These are phyloP conservation scores for Kwoniella botswanensis DNA, from an alignment of 768 basidiomycete species.

Conservation along the genomic window DNA sequence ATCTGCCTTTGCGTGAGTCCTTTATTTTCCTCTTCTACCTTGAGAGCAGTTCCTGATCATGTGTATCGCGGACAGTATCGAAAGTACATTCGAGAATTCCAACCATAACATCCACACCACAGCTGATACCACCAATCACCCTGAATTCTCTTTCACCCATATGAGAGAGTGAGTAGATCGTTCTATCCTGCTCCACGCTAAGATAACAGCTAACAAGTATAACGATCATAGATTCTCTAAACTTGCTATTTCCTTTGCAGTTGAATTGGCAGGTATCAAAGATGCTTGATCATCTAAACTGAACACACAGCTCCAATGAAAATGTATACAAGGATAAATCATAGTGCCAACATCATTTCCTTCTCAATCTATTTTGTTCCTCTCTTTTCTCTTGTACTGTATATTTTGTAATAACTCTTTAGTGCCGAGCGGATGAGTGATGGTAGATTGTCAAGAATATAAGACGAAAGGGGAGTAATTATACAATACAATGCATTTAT, in stretches of 20 bases:
- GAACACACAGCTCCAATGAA: no score
- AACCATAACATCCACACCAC: slow-evolving; percentile 81
- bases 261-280: slow-evolving; percentile 69
- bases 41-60: slow-evolving; percentile 64
- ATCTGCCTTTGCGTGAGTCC: slow-evolving; percentile 65
- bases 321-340: background rate
- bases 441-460: background rate
- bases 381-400: background rate
- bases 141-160: slow-evolving; percentile 87
- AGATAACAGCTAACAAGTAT: background rate
- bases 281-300: background rate
- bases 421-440: background rate
- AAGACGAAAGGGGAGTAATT: background rate
- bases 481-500: background rate
- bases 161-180: slow-evolving; percentile 66
- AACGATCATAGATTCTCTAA: slow-evolving; percentile 67
- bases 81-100: slow-evolving; percentile 58
- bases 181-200: background rate
- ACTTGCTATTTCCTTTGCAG: slow-evolving; percentile 76
- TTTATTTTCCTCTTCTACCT: slow-evolving; percentile 34
- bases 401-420: background rate
- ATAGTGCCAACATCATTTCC: background rate
- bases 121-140: slow-evolving; percentile 78
- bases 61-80: slow-evolving; percentile 37
- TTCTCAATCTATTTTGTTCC: background rate